Percentiles rank a stretch among this genome's conserved stretches.
Conservation (phyloP, 208 protist species). For the Leishmania major region DNA sequence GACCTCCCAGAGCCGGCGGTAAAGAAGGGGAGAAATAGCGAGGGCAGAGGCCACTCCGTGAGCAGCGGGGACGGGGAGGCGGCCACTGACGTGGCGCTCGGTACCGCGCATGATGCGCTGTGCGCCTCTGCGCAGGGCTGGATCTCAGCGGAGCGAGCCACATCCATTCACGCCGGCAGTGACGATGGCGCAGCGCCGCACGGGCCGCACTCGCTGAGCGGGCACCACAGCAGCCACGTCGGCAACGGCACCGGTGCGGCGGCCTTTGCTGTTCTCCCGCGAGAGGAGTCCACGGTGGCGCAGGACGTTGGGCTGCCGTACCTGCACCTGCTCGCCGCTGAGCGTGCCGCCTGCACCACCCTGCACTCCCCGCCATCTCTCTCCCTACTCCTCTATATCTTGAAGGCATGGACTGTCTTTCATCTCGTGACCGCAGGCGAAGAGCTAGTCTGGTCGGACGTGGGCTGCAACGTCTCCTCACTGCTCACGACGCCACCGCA, state of each 20-base stretch:
- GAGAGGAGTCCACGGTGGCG: slow-evolving; percentile 34
- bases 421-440: slow-evolving; percentile 32
- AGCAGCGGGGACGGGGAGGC: slow-evolving; percentile 4
- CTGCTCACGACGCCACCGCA: background rate
- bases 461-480: background rate
- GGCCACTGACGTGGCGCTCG: background rate
- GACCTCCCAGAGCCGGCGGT: background rate
- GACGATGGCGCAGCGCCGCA: background rate
- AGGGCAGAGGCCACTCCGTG: slow-evolving; percentile 1
- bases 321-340: slow-evolving; percentile 58
- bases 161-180: background rate
- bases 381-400: slow-evolving; percentile 40
- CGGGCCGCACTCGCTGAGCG: background rate
- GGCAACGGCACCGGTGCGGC: background rate
- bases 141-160: slow-evolving; percentile 1
- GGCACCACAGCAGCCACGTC: background rate
- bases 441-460: slow-evolving; percentile 13
- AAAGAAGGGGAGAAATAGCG: background rate
- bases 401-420: slow-evolving; percentile 58
- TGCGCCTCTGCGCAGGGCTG: slow-evolving; percentile 22
- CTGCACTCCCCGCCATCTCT: slow-evolving; percentile 29
- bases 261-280: slow-evolving; percentile 16
- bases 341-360: slow-evolving; percentile 30
- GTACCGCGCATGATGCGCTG: background rate
- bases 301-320: slow-evolving; percentile 71